Evolutionary conservation across 2,329 filamentous ascomycete genomes (phyloP).

Genomic region (Thelonectria blattea): DNA sequence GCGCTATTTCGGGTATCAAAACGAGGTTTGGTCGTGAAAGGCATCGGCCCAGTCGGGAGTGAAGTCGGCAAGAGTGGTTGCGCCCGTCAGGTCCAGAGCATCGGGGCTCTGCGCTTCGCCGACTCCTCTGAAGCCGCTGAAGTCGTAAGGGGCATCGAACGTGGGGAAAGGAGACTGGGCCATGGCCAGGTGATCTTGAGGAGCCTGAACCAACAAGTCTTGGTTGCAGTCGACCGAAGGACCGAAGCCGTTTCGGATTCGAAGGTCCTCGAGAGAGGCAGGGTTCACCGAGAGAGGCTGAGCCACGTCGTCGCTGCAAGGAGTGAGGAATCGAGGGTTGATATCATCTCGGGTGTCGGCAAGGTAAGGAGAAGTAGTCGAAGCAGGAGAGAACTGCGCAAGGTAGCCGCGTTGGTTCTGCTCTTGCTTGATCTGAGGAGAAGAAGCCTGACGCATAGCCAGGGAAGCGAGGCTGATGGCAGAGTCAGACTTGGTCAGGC

Average conservation of each 20-base stretch:
- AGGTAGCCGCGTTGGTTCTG: constrained; percentile 39
- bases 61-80: constrained; percentile 37
- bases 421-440: constrained; percentile 48
- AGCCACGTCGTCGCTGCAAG: constrained; percentile 58
- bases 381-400: constrained; percentile 47
- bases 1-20: constrained; percentile 39
- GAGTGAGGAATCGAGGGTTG: constrained; percentile 55
- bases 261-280: constrained; percentile 38
- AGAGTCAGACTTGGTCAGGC: constrained; percentile 50
- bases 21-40: constrained; percentile 39
- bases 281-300: constrained; percentile 38
- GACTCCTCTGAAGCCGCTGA: constrained; percentile 44
- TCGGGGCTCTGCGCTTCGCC: constrained; percentile 39
- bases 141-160: constrained; percentile 50
- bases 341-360: constrained; percentile 46
- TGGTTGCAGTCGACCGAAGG: constrained; percentile 36
- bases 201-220: constrained; percentile 39
- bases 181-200: constrained; percentile 39
- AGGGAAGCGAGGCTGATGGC: constrained; percentile 38
- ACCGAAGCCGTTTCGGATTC: constrained; percentile 37
- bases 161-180: constrained; percentile 47
- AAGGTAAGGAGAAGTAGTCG: constrained; percentile 46
- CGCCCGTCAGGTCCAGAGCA: constrained; percentile 32
- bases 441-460: constrained; percentile 32
- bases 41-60: constrained; percentile 41